Percentiles rank a stretch among this genome's conserved stretches.
phyloP scores from a whole-genome alignment of 2,329 filamentous ascomycete genomes.

The Parastagonospora avenae region DNA sequence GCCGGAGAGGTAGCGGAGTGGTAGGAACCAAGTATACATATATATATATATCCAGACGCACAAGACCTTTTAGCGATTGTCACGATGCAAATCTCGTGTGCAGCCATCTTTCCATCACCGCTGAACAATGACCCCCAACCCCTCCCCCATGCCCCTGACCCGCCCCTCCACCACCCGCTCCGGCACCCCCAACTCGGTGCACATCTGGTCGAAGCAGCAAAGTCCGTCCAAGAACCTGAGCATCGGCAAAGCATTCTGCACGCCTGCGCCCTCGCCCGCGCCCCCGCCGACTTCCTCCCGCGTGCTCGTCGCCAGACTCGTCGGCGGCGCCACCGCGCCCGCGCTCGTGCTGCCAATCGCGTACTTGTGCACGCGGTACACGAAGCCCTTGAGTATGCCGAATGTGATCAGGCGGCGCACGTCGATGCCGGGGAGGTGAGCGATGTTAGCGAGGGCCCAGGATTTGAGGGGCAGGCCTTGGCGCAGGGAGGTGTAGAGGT shows the following conservation, averaged over 20 bases:
- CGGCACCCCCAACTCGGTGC: conserved; percentile 73
- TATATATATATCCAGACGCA: conserved; percentile 1
- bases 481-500: conserved; percentile 83
- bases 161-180: conserved; percentile 73
- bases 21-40: conserved; percentile 26
- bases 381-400: conserved; percentile 90
- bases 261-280: background rate
- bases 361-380: conserved; percentile 93
- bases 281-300: background rate
- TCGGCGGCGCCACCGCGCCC: conserved; percentile 33
- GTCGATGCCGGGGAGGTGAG: conserved; percentile 77
- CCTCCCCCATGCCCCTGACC: conserved; percentile 57
- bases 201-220: conserved; percentile 82
- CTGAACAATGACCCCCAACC: conserved; percentile 35
- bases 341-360: conserved; percentile 61
- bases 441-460: conserved; percentile 79
- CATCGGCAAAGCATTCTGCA: conserved; percentile 52
- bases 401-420: conserved; percentile 92
- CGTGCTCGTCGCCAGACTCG: conserved; percentile 26
- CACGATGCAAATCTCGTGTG: too few species aligned
- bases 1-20: conserved; percentile 56
- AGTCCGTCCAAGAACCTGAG: conserved; percentile 74
- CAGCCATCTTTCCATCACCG: too few species aligned
- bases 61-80: too few species aligned
- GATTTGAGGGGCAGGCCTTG: conserved; percentile 84